These are phyloP conservation scores for Colletotrichum scovillei DNA, from an alignment of 2,329 filamentous ascomycete species.

Conservation along the genomic window DNA sequence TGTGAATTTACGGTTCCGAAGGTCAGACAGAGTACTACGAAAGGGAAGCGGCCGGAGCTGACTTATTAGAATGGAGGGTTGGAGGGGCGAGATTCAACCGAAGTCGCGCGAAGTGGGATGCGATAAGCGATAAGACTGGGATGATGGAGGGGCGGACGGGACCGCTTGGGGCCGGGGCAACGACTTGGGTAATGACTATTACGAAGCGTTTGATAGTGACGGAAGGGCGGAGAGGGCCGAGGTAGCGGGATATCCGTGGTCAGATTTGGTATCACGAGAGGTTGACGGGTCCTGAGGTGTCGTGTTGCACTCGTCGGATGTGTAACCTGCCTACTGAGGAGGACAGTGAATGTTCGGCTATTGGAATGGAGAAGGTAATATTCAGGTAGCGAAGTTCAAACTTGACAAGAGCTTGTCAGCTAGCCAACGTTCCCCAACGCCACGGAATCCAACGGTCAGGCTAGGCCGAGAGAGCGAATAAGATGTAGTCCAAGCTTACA, in stretches of 20 bases:
- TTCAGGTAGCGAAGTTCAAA: background rate
- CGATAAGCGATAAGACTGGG: constrained; percentile 35
- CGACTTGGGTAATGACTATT: constrained; percentile 30
- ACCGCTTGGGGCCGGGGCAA: background rate
- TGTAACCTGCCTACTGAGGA: background rate
- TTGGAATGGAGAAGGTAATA: background rate
- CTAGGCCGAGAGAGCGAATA: background rate
- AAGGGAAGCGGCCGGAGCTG: background rate
- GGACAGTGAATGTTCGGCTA: background rate
- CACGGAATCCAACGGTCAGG: background rate
- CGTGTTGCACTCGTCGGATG: background rate
- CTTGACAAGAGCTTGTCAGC: background rate
- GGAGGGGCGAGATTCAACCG: constrained; percentile 17
- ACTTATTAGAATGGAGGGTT: background rate
- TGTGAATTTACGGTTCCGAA: background rate
- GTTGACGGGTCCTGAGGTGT: background rate
- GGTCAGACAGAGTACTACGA: background rate
- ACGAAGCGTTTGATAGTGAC: constrained; percentile 17
- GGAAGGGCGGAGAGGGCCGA: background rate
- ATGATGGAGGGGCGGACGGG: constrained; percentile 25
- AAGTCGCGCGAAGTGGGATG: constrained; percentile 32
- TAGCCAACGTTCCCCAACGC: background rate
- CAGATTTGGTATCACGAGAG: background rate
- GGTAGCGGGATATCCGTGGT: background rate
- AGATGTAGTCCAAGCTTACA: background rate